Percentiles rank a stretch among this genome's conserved stretches.
These are phyloP conservation scores for Zizania palustris DNA, from an alignment of 202 grass and related monocot species.

Conservation along the genomic window DNA sequence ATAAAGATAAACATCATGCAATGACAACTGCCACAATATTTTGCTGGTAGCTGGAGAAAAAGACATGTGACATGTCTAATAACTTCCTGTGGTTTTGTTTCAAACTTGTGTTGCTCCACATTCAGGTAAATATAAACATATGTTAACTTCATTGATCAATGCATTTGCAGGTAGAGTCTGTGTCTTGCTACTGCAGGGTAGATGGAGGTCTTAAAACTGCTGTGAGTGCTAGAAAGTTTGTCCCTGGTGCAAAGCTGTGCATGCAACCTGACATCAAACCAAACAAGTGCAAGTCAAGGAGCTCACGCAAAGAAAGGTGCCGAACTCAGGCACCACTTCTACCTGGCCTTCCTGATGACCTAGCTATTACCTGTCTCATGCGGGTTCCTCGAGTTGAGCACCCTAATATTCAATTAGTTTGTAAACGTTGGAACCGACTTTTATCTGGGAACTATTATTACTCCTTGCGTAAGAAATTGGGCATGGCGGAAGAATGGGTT, in stretches of 20 bases:
- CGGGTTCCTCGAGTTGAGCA: conserved; percentile 63
- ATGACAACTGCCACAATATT: conserved; percentile 1
- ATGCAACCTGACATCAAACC: conserved; percentile 96
- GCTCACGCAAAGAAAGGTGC: conserved; percentile 69
- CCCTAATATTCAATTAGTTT: conserved; percentile 64
- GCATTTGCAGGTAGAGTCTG: conserved; percentile 78
- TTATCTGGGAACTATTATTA: conserved; percentile 82
- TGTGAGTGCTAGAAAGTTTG: conserved; percentile 86
- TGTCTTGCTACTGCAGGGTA: conserved; percentile 88
- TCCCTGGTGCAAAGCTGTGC: conserved; percentile 85
- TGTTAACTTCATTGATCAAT: conserved; percentile 34
- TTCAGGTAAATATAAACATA: conserved; percentile 24
- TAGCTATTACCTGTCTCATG: conserved; percentile 79
- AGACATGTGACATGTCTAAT: conserved; percentile 1
- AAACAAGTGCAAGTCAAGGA: conserved; percentile 66
- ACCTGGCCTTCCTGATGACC: conserved; percentile 88
- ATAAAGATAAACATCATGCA: conserved; percentile 6
- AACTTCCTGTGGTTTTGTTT: conserved; percentile 23
- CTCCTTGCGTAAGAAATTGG: conserved; percentile 69
- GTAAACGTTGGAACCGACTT: conserved; percentile 74
- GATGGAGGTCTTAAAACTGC: conserved; percentile 91
- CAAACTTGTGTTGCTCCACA: conserved; percentile 1
- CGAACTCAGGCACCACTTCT: conserved; percentile 76
- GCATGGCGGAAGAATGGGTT: conserved; percentile 84
- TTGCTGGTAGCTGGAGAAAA: conserved; percentile 24